Evolutionary conservation across 257 asterid species (phyloP).

Genomic region (Thymus mandschuricus): DNA sequence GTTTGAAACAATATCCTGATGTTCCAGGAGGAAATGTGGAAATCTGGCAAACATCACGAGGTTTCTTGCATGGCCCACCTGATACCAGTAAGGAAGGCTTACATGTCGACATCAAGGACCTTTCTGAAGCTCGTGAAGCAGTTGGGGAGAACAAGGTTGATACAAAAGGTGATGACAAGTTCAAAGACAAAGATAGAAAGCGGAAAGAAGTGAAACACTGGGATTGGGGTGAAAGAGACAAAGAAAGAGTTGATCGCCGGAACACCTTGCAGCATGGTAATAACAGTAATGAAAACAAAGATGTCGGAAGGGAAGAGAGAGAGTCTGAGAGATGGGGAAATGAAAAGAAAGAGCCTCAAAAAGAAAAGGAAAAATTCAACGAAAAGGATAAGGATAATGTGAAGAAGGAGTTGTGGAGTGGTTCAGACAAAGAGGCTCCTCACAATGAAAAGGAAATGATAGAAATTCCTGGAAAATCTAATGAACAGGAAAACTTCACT

Average conservation of each 20-base stretch:
- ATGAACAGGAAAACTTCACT: slow-evolving; percentile 53
- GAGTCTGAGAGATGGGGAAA: slow-evolving; percentile 78
- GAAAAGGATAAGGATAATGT: slow-evolving; percentile 72
- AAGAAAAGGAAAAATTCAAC: slow-evolving; percentile 70
- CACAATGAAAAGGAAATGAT: slow-evolving; percentile 60
- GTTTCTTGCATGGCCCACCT: slow-evolving; percentile 53
- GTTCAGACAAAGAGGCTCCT: slow-evolving; percentile 64
- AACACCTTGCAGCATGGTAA: slow-evolving; percentile 55
- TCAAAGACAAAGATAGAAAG: slow-evolving; percentile 83
- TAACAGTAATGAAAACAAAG: slow-evolving; percentile 68
- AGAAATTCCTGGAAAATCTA: slow-evolving; percentile 61
- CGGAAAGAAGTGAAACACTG: slow-evolving; percentile 90
- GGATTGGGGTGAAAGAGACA: slow-evolving; percentile 93
- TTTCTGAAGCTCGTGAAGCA: slow-evolving; percentile 69
- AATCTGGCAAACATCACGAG: slow-evolving; percentile 59
- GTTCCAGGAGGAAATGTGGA: slow-evolving; percentile 57
- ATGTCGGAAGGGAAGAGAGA: slow-evolving; percentile 65
- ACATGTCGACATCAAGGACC: slow-evolving; percentile 55
- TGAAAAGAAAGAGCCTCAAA: slow-evolving; percentile 69
- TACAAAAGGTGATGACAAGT: slow-evolving; percentile 75
- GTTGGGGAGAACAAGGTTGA: slow-evolving; percentile 86
- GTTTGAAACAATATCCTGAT: slow-evolving; percentile 65
- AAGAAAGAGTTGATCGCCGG: slow-evolving; percentile 79
- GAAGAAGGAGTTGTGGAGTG: slow-evolving; percentile 78
- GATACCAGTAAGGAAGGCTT: slow-evolving; percentile 67